Percentiles rank a stretch among this genome's conserved stretches.
These are phyloP conservation scores for Castanea mollissima DNA, from an alignment of 306 rosid genomes.

Conservation along the genomic window DNA sequence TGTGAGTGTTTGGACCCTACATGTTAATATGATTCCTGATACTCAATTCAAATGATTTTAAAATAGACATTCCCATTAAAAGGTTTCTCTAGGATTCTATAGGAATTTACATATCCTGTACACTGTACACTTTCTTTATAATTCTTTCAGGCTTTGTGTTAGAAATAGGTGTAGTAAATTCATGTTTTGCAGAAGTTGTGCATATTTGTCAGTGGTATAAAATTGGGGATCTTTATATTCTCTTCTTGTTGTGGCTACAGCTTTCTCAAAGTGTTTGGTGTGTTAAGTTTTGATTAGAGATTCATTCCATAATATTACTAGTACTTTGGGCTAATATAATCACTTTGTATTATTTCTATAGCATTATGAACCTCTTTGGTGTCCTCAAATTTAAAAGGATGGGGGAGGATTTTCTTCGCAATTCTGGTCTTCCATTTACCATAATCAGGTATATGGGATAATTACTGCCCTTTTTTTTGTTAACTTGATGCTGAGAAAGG, in stretches of 20 bases:
- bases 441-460: constrained; percentile 68
- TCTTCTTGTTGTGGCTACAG: background rate
- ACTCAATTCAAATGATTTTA: background rate
- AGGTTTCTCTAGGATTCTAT: background rate
- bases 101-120: background rate
- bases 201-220: background rate
- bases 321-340: constrained; percentile 5
- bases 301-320: background rate
- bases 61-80: background rate
- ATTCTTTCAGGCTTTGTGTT: background rate
- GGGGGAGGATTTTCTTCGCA: constrained; percentile 85
- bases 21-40: background rate
- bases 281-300: background rate
- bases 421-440: constrained; percentile 86
- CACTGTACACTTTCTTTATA: background rate
- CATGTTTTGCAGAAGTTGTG: background rate
- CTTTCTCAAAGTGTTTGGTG: background rate
- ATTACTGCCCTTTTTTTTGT: background rate
- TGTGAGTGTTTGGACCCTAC: background rate
- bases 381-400: constrained; percentile 90
- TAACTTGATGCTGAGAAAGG: background rate
- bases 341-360: constrained; percentile 15
- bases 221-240: background rate
- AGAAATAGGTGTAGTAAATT: background rate
- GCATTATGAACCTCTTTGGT: constrained; percentile 94